Percentiles rank a stretch among this genome's conserved stretches.
Evolutionary conservation across 129 eudicot genomes (phyloP).

Genomic region (Arctium lappa): DNA sequence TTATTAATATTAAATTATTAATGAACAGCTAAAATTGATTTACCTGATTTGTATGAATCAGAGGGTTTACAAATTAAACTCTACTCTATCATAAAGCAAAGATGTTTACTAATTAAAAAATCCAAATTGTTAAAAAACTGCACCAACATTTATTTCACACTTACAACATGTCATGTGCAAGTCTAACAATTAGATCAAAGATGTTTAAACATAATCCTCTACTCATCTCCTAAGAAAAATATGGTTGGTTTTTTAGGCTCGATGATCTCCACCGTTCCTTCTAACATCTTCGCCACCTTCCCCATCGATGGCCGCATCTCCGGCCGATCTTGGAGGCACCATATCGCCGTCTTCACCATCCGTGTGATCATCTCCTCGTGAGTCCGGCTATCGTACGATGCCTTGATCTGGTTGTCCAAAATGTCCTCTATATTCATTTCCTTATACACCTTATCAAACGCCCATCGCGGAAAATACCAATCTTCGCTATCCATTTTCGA

Average conservation of each 20-base stretch:
- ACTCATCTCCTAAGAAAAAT: constrained; percentile 50
- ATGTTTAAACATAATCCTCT: background rate
- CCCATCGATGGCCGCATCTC: constrained; percentile 97
- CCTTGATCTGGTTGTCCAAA: constrained; percentile 59
- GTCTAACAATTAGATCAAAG: background rate
- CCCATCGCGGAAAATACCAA: constrained; percentile 94
- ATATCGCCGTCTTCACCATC: constrained; percentile 94
- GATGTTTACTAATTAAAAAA: too few species aligned
- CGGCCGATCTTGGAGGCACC: constrained; percentile 93
- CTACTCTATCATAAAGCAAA: too few species aligned
- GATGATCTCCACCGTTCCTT: constrained; percentile 88
- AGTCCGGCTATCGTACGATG: constrained; percentile 48
- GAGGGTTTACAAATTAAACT: too few species aligned
- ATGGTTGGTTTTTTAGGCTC: constrained; percentile 86
- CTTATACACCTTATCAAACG: constrained; percentile 70
- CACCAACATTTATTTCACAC: background rate
- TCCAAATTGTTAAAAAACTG: background rate
- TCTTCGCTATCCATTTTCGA: constrained; percentile 69
- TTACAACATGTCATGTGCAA: background rate
- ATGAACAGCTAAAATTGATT: too few species aligned
- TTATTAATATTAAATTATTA: too few species aligned
- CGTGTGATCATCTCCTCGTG: constrained; percentile 68
- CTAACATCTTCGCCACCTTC: constrained; percentile 93
- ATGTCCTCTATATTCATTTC: constrained; percentile 81
- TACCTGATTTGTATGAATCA: too few species aligned